Evolutionary conservation across 1,284 basidiomycete genomes (phyloP).

Genomic region (Cutaneotrichosporon mucoides): DNA sequence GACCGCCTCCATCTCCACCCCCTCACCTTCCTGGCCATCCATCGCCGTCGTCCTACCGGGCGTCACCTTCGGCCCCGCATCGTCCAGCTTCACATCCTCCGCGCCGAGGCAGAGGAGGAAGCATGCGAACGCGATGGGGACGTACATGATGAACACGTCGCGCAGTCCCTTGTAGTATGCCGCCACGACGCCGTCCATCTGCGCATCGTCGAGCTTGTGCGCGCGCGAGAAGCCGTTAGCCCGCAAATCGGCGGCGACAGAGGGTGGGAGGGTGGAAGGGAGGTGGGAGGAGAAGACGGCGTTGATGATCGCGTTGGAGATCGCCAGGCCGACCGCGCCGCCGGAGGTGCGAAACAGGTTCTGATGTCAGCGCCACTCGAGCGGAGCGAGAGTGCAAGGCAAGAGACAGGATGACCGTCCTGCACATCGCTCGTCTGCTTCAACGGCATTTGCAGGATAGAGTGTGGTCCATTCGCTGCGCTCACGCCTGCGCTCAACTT

Average conservation of each 20-base stretch:
- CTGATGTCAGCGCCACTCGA: conserved; percentile 1
- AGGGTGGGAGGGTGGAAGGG: conserved; percentile 11
- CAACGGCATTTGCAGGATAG: too few relatives aligned
- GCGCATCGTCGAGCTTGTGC: background rate
- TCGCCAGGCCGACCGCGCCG: conserved; percentile 27
- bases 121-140: conserved; percentile 2
- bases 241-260: background rate
- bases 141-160: conserved; percentile 25
- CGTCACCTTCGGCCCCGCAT: conserved; percentile 10
- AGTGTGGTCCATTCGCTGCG: too few relatives aligned
- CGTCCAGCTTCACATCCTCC: background rate
- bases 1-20: background rate
- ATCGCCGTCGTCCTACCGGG: conserved; percentile 15
- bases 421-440: too few relatives aligned
- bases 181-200: background rate
- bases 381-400: background rate
- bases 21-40: background rate
- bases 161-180: conserved; percentile 19
- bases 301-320: conserved; percentile 26
- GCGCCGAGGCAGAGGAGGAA: conserved; percentile 5
- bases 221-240: background rate
- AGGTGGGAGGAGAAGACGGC: conserved; percentile 19
- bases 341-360: conserved; percentile 17
- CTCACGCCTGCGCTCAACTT: too few relatives aligned
- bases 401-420: too few relatives aligned